Evolutionary conservation across 1,139 yeast species (phyloP).

Genomic region (Taphrina pruni): DNA sequence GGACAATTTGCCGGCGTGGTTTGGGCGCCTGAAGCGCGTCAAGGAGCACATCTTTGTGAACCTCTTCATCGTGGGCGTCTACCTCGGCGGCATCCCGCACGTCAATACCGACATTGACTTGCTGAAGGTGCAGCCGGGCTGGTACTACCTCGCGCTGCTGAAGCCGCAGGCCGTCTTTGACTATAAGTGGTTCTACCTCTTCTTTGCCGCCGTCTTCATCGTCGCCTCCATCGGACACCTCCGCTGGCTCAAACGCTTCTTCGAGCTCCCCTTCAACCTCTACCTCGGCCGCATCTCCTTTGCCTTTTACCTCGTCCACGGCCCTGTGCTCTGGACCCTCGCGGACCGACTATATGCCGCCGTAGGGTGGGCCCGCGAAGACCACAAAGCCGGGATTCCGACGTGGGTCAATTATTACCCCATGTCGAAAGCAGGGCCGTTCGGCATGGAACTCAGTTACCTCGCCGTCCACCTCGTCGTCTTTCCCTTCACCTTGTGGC

Average conservation of each 20-base stretch:
- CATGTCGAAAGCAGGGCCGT: constrained; percentile 30
- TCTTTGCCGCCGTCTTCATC: constrained; percentile 24
- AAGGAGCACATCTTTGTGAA: constrained; percentile 17
- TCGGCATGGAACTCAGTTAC: constrained; percentile 33
- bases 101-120: constrained; percentile 22
- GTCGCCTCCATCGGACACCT: constrained; percentile 16
- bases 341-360: constrained; percentile 37
- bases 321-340: constrained; percentile 33
- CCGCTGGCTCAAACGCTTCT: constrained; percentile 26
- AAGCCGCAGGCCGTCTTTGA: constrained; percentile 31
- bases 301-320: constrained; percentile 37
- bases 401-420: constrained; percentile 27
- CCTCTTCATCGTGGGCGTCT: constrained; percentile 30
- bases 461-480: constrained; percentile 34
- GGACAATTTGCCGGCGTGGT: constrained; percentile 8
- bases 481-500: constrained; percentile 34
- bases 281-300: constrained; percentile 38
- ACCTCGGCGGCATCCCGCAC: constrained; percentile 35
- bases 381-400: constrained; percentile 25
- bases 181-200: constrained; percentile 38
- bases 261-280: constrained; percentile 22
- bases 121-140: constrained; percentile 29
- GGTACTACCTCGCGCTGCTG: constrained; percentile 33
- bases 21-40: constrained; percentile 1
- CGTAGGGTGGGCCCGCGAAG: constrained; percentile 27